Evolutionary conservation across 352 stramenopile genomes (phyloP), one percentile per base, ranked within the genome.

Genomic region (Pythium folliculosum): DNA sequence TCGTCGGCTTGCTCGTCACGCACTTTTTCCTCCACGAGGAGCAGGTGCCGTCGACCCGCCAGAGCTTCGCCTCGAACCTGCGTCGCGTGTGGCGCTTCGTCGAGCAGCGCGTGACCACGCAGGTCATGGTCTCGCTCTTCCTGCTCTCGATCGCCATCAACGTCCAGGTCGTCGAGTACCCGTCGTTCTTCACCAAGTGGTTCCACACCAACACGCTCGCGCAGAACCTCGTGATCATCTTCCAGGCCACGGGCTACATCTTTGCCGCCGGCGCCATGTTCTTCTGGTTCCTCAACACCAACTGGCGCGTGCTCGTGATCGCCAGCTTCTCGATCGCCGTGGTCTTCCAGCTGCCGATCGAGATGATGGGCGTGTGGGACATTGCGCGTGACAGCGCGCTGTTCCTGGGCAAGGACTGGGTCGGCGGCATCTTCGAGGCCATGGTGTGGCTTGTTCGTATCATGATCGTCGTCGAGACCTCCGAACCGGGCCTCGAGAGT

Each of bases 71-170:
- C 3, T 71, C 62, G 6, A 69, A 70, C 50, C 16, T 77, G 9
- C 58, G 55, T 43, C 60, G 59, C 16, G 48, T 77, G 12, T 77
- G 70, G 70, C 45, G 56, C 22, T 67, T 77, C 38, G 45, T 77
- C 5, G 65, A 77, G 59, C 65, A 71, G 38, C 70, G 55, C 21
- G 55, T 65, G 19, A 77, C 64, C 25, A 59, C 45, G 14, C 63
- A 75, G 40, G 37, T 76, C 60, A 72, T 73, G 67, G 61, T 75
- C 27, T 25, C 58, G 19, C 21, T 59, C n/a, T 75, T 75, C 30
- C 1, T 74, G 2, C 23, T 70, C 43, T 67, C 52, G 16, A 23
- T 64, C 22, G 55, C 50, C 6, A 44, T 63, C 23, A 50, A 58
- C 23, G 23, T 70, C n/a, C 25, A 27, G 1, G 60, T 74, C 16